These are phyloP conservation scores for Staphylotrichum tortipilum DNA, from an alignment of 495 filamentous ascomycete species.

Conservation along the genomic window DNA sequence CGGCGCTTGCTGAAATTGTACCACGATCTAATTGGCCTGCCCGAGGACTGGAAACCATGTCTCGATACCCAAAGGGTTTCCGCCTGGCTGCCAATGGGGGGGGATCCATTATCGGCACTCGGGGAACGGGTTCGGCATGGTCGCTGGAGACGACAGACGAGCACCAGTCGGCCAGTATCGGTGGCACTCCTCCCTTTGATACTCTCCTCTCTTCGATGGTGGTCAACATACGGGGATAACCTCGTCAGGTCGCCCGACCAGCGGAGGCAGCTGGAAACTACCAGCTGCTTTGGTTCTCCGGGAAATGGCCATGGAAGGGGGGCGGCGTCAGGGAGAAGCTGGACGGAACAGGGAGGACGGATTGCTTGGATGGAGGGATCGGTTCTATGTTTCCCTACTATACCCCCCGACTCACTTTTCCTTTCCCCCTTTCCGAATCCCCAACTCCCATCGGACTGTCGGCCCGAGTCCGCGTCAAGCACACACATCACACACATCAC, in stretches of 20 bases:
- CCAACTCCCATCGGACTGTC: neutral
- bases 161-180: too few species aligned
- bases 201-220: too few species aligned
- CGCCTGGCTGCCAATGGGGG: constrained; percentile 5
- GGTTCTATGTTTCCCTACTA: too few species aligned
- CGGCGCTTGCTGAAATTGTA: constrained; percentile 29
- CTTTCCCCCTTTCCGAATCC: neutral
- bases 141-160: neutral
- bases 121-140: too few species aligned
- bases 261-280: neutral
- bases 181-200: too few species aligned
- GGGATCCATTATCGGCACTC: neutral
- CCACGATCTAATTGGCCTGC: neutral
- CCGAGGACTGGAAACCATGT: neutral
- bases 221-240: too few species aligned
- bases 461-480: too few species aligned
- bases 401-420: neutral
- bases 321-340: neutral
- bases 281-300: neutral
- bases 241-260: neutral
- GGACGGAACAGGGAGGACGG: neutral
- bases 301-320: neutral
- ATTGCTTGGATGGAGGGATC: constrained; percentile 3
- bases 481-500: neutral
- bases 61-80: constrained; percentile 4